Conservation (phyloP, 192 early-diverging fungal genomes). For the Dissophora globulifera region DNA sequence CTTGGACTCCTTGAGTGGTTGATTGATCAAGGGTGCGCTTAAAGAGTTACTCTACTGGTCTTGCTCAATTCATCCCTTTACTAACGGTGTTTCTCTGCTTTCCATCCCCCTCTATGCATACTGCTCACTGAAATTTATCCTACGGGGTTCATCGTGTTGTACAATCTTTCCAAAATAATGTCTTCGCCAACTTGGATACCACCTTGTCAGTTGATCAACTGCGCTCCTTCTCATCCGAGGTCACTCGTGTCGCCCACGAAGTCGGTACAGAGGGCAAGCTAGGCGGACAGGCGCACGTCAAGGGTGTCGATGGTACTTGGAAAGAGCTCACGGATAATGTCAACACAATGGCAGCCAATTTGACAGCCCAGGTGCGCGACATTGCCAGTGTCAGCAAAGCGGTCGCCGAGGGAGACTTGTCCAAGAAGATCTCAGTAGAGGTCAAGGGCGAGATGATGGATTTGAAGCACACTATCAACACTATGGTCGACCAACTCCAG, state of each 20-base stretch:
- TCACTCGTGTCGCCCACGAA: slow-evolving; percentile 73
- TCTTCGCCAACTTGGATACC: background rate
- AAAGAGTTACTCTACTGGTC: too few relatives aligned
- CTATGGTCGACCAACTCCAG: slow-evolving; percentile 65
- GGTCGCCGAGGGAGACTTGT: slow-evolving; percentile 62
- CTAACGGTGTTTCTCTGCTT: background rate
- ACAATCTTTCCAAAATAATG: too few relatives aligned
- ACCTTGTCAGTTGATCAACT: slow-evolving; percentile 59
- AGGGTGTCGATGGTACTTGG: slow-evolving; percentile 70
- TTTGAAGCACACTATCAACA: slow-evolving; percentile 63
- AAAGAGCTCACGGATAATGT: slow-evolving; percentile 70
- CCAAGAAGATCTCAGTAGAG: slow-evolving; percentile 65
- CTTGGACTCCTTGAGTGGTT: too few relatives aligned
- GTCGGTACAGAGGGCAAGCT: slow-evolving; percentile 74
- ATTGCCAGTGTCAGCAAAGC: slow-evolving; percentile 70
- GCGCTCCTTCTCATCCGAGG: slow-evolving; percentile 61
- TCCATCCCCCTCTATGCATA: background rate
- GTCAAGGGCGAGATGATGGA: slow-evolving; percentile 66
- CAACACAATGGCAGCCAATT: slow-evolving; percentile 70
- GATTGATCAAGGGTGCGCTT: too few relatives aligned
- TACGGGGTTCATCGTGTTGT: background rate
- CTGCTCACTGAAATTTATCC: background rate
- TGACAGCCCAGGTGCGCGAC: slow-evolving; percentile 70
- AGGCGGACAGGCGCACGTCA: slow-evolving; percentile 69
- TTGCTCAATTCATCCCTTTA: too few relatives aligned